Percentiles rank a stretch among this genome's conserved stretches.
Conservation (phyloP, 192 early-diverging fungal genomes). For the Linnemannia exigua region DNA sequence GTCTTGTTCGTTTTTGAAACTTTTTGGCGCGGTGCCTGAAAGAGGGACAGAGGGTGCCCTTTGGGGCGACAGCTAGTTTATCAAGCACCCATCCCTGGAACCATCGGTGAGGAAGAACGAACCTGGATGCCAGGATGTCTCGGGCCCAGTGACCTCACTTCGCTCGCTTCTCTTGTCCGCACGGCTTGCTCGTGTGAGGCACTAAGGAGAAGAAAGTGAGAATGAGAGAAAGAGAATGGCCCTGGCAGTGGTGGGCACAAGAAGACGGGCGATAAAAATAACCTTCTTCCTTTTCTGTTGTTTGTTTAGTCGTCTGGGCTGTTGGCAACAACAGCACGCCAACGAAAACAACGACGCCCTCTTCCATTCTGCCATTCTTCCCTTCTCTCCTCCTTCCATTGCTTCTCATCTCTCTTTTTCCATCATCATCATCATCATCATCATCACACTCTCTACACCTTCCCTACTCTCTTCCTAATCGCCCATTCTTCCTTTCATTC, state of each 20-base stretch:
- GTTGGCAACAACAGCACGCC: neutral
- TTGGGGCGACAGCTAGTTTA: too few species aligned
- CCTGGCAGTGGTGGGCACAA: neutral
- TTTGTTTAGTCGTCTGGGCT: neutral
- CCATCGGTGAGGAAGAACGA: too few species aligned
- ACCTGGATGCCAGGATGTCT: too few species aligned
- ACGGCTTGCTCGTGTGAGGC: too few species aligned
- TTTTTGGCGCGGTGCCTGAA: too few species aligned
- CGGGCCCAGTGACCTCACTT: too few species aligned
- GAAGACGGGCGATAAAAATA: neutral
- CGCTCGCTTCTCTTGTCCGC: too few species aligned
- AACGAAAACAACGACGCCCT: constrained; percentile 1
- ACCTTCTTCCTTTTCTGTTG: too few species aligned
- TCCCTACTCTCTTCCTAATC: neutral
- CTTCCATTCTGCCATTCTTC: neutral
- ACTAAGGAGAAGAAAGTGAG: too few species aligned
- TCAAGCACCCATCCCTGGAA: too few species aligned
- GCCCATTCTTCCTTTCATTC: neutral
- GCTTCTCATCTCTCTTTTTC: neutral
- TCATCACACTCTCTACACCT: neutral
- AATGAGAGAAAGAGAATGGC: neutral
- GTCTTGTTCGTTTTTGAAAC: too few species aligned
- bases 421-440: neutral
- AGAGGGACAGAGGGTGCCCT: too few species aligned
- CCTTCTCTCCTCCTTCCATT: neutral